Base-by-base conservation (phyloP, 192 early-diverging fungal species). In the Coemansia sp. region DNA sequence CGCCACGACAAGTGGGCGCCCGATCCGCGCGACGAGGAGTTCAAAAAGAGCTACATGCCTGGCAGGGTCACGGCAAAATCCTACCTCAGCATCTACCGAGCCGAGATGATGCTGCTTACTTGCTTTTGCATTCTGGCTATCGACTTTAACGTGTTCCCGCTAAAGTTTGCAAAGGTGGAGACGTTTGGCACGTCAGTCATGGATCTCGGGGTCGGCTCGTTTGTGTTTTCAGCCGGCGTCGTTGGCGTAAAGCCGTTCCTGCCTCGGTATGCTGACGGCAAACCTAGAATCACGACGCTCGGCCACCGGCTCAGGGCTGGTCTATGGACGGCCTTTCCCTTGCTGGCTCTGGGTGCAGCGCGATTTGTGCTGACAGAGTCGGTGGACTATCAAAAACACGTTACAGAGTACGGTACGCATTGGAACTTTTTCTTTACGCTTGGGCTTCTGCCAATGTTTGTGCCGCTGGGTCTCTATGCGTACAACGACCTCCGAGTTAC, bases 381-480 rank as follows among this genome's bases (percentile, higher is more conserved):
- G 9, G 84, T 93, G 8, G 88, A 96, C 67, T 98, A 98, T 68
- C 94, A 95, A 84, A 91, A 94, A 41, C 94, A 98, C 64, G 89
- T 90, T 8, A 84, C 90, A 0, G 96, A 98, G 67, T 98, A 98
- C 67, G 96, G 96, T 21, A 83, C 91, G 40, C 96, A 98, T 60
- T 98, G 96, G 96, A 98, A 98, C 83, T 98, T 98, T 77, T 98
- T 97, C 70, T 83, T 95, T 53, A 98, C 96, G 2, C 83, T 98
- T 14, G 92, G 90, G 8, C 76, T 94, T 36, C 67, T 98, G 27
- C 91, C 94, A 1, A 72, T 92, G 18, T 84, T 92, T 73, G 87
- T 92, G 4, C 83, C 87, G 4, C 42, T 92, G 10, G 73, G 88
- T 8, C 69, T 87, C 24, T 61, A 61, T 14, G 32, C 90, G 3